Conservation (phyloP, 306 rosid genomes). For the Vigna trinervia region DNA sequence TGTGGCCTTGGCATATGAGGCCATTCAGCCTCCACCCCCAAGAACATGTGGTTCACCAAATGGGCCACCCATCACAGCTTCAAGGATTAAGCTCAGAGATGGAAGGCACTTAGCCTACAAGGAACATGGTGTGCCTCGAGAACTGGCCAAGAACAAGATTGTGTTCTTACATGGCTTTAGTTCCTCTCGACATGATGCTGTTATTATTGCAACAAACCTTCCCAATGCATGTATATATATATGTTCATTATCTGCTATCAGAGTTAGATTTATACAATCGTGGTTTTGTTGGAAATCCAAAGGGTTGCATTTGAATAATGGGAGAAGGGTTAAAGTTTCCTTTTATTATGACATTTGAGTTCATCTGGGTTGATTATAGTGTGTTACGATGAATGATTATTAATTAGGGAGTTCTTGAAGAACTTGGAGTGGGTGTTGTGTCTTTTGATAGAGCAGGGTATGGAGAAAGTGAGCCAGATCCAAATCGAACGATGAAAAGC, state of each 20-base stretch:
- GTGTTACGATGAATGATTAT: slow-evolving; percentile 16
- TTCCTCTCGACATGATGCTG: slow-evolving; percentile 35
- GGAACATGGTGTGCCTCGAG: slow-evolving; percentile 60
- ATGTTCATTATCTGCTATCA: too few species aligned
- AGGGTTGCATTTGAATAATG: too few species aligned
- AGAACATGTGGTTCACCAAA: slow-evolving; percentile 55
- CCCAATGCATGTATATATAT: slow-evolving; percentile 2
- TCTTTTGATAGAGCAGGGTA: slow-evolving; percentile 61
- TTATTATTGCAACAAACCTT: slow-evolving; percentile 12
- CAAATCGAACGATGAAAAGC: slow-evolving; percentile 39
- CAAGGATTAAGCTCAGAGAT: slow-evolving; percentile 68
- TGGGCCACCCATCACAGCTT: slow-evolving; percentile 61
- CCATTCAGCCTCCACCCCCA: slow-evolving; percentile 49
- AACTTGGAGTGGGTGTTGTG: slow-evolving; percentile 49
- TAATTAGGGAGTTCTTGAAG: slow-evolving; percentile 49
- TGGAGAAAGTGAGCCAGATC: slow-evolving; percentile 62
- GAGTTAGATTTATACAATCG: too few species aligned
- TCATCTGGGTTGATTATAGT: background rate
- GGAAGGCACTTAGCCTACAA: slow-evolving; percentile 74
- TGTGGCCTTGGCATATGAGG: slow-evolving; percentile 49
- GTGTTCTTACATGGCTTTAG: slow-evolving; percentile 56
- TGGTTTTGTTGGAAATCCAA: background rate
- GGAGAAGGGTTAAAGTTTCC: too few species aligned
- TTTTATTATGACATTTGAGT: background rate
- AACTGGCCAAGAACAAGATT: slow-evolving; percentile 56